A percentile compares a stretch with the other conserved stretches of the same genome.
These are phyloP conservation scores for Claviceps sp. DNA, from an alignment of 2,329 filamentous ascomycete genomes.

Conservation along the genomic window DNA sequence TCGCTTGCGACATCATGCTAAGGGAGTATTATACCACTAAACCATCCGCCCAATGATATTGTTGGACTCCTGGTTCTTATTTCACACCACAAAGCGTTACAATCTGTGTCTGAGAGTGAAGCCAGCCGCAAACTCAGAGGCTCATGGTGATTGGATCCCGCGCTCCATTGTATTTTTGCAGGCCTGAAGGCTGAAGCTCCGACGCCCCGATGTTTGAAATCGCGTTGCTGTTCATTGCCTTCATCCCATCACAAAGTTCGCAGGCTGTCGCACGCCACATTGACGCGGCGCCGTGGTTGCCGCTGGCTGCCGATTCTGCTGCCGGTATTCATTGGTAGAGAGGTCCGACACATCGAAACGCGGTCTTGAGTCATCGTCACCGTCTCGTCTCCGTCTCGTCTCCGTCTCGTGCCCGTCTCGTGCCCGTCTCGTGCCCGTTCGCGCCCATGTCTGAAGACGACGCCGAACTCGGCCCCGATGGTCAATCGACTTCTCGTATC, in stretches of 20 bases:
- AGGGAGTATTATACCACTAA: slow-evolving; percentile 8
- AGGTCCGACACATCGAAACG: not conserved
- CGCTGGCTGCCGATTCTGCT: slow-evolving; percentile 1
- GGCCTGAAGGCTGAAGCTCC: too few relatives aligned
- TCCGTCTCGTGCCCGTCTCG: not conserved
- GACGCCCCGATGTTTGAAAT: too few relatives aligned
- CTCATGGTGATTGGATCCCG: slow-evolving; percentile 3
- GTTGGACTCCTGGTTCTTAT: fast-evolving
- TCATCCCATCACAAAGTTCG: not conserved
- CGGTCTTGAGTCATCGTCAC: not conserved
- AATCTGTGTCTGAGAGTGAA: not conserved
- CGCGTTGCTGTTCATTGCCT: too few relatives aligned
- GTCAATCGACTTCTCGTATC: slow-evolving; percentile 18
- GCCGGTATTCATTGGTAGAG: slow-evolving; percentile 1
- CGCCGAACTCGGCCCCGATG: slow-evolving; percentile 23
- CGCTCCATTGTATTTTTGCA: not conserved
- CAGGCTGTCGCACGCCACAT: slow-evolving; percentile 4
- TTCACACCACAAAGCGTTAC: fast-evolving
- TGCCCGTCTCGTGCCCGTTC: not conserved
- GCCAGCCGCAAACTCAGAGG: not conserved
- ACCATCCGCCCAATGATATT: slow-evolving; percentile 1
- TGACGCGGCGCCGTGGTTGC: slow-evolving; percentile 4
- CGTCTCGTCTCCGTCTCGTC: not conserved
- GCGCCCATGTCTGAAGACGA: slow-evolving; percentile 26
- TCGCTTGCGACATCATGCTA: not conserved